Evolutionary conservation across 2,329 filamentous ascomycete species (phyloP).

Genomic region (Epichloe sylvatica): DNA sequence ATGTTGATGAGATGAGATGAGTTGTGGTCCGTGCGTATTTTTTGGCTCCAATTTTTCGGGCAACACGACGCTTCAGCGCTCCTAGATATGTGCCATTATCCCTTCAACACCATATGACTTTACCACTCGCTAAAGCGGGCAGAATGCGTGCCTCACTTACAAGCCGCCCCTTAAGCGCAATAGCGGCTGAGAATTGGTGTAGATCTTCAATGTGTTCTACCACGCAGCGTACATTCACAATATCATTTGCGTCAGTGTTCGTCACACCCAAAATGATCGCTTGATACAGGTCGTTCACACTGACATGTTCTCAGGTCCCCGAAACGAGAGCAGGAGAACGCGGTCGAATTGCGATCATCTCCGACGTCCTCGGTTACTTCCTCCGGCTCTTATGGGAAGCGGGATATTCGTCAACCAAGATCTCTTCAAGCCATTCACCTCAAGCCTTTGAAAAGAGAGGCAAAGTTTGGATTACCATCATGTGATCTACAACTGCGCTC

Average conservation of each 20-base stretch:
- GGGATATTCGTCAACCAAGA: slow-evolving; percentile 48
- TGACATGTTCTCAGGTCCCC: background rate
- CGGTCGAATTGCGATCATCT: background rate
- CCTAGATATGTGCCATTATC: too few species aligned
- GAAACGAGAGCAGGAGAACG: background rate
- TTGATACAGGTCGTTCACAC: background rate
- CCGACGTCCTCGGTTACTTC: background rate
- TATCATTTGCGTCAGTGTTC: background rate
- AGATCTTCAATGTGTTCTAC: background rate
- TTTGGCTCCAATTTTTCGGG: too few species aligned
- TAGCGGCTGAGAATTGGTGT: background rate
- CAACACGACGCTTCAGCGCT: too few species aligned
- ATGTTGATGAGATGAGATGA: too few species aligned
- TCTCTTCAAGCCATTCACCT: slow-evolving; percentile 78
- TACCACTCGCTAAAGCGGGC: background rate
- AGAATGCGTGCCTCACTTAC: background rate
- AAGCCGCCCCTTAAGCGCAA: background rate
- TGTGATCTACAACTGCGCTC: slow-evolving; percentile 90
- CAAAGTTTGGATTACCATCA: slow-evolving; percentile 63
- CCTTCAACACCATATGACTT: too few species aligned
- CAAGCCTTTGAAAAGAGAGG: slow-evolving; percentile 62
- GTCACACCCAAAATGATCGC: background rate
- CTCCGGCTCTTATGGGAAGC: background rate
- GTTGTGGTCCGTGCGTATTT: too few species aligned
- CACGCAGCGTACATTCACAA: background rate